phyloP scores from a whole-genome alignment of 345 rosid genomes.

The Bruguiera sexangula region DNA sequence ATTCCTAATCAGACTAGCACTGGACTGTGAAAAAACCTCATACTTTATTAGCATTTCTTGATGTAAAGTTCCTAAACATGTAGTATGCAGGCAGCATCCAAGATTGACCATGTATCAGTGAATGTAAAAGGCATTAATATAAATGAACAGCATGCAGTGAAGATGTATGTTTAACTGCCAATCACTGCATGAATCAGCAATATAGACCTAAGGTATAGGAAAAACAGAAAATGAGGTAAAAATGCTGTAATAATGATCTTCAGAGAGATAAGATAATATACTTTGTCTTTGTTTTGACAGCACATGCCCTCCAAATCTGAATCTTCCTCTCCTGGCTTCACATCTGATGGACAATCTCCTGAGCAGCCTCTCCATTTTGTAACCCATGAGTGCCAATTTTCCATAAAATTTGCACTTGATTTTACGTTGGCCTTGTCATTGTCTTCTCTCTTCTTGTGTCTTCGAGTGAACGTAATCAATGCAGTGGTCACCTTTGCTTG shows the following conservation, averaged over 20 bases:
- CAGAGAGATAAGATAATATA: constrained; percentile 3
- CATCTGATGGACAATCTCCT: constrained; percentile 2
- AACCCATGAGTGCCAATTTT: constrained; percentile 8
- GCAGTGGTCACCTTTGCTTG: constrained; percentile 20
- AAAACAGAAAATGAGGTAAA: background rate
- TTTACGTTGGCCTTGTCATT: constrained; percentile 12
- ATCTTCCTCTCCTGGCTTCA: constrained; percentile 9
- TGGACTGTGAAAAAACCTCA: too few relatives aligned
- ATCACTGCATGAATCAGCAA: too few relatives aligned
- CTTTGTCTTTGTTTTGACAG: constrained; percentile 16
- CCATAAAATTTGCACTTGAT: background rate
- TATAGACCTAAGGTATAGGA: too few relatives aligned
- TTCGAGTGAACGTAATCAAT: constrained; percentile 40
- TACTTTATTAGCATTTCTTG: too few relatives aligned
- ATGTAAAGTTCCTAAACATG: too few relatives aligned
- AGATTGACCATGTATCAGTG: too few relatives aligned
- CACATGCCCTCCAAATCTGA: background rate
- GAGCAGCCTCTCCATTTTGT: constrained; percentile 14
- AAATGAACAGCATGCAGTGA: too few relatives aligned
- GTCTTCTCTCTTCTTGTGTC: constrained; percentile 30
- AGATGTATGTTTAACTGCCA: too few relatives aligned
- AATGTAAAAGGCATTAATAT: too few relatives aligned
- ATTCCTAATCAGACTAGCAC: too few relatives aligned
- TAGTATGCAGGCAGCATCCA: too few relatives aligned
- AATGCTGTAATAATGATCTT: background rate